phyloP scores from a whole-genome alignment of 345 rosid genomes.

The Ceriops zippeliana region DNA sequence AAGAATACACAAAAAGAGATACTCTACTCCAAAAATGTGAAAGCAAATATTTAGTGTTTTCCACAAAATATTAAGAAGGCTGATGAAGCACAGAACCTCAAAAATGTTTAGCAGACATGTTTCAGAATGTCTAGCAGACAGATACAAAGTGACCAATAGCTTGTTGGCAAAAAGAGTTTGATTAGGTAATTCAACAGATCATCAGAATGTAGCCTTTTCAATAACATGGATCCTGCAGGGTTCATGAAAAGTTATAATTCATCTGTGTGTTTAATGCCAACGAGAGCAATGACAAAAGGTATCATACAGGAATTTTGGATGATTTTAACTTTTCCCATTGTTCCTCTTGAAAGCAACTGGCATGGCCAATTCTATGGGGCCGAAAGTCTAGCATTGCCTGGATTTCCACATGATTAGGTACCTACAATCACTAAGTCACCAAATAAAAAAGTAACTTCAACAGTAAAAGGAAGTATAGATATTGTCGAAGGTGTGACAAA shows the following conservation, averaged over 20 bases:
- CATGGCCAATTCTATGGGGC: slow-evolving; percentile 91
- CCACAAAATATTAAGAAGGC: not conserved
- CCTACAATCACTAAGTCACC: slow-evolving; percentile 74
- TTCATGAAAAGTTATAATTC: slow-evolving; percentile 1
- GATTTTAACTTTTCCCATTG: slow-evolving; percentile 64
- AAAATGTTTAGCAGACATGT: not conserved
- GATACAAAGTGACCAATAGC: not conserved
- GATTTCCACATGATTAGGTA: slow-evolving; percentile 76
- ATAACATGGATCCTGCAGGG: not conserved
- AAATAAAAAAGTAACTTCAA: slow-evolving; percentile 31
- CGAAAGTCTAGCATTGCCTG: slow-evolving; percentile 76
- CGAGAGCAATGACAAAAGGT: not conserved
- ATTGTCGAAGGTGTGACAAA: not conserved
- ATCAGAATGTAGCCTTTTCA: not conserved
- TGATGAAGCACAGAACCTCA: not conserved
- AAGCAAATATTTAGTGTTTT: not conserved
- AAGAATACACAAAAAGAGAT: not conserved
- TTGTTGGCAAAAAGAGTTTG: too few species aligned
- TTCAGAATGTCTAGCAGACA: not conserved
- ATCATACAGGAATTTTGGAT: slow-evolving; percentile 60
- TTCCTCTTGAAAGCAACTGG: slow-evolving; percentile 60
- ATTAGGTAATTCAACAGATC: not conserved
- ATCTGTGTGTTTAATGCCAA: not conserved
- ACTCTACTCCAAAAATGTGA: not conserved
- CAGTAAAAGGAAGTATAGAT: not conserved